These are phyloP conservation scores for Fomitopsis pulvina DNA, from an alignment of 768 basidiomycete genomes.

Conservation along the genomic window DNA sequence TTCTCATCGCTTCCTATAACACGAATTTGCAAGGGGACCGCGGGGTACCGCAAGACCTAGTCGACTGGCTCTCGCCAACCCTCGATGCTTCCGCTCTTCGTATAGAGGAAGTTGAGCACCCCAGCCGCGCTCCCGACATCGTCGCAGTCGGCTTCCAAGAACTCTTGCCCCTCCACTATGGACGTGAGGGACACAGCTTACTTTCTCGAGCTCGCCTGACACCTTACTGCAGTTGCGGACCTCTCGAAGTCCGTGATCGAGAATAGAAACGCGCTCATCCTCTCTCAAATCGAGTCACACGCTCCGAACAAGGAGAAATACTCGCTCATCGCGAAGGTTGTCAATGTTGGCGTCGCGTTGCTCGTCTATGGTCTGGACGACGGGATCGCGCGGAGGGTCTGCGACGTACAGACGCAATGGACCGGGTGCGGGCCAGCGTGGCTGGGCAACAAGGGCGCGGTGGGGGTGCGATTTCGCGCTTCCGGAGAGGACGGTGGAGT, in stretches of 20 bases:
- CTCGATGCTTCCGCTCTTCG: conserved; percentile 71
- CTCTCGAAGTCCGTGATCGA: conserved; percentile 65
- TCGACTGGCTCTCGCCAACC: conserved; percentile 87
- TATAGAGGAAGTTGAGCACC: conserved; percentile 33
- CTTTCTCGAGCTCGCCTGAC: background rate
- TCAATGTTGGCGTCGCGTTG: conserved; percentile 83
- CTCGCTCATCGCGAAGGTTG: conserved; percentile 68
- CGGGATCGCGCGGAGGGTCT: conserved; percentile 48
- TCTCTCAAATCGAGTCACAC: conserved; percentile 65
- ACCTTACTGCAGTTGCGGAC: conserved; percentile 57
- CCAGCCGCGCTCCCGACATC: conserved; percentile 68
- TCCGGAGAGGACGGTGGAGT: conserved; percentile 42
- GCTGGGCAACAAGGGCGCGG: conserved; percentile 96
- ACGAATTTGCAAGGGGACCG: conserved; percentile 78
- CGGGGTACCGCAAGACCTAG: conserved; percentile 77
- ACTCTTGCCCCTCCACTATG: conserved; percentile 81
- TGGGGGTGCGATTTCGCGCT: conserved; percentile 79
- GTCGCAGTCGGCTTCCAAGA: conserved; percentile 94
- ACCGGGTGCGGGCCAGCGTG: conserved; percentile 64
- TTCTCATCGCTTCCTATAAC: conserved; percentile 87
- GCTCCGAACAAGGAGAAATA: conserved; percentile 70
- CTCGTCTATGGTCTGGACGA: conserved; percentile 82
- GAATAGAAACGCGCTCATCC: conserved; percentile 63
- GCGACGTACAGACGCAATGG: conserved; percentile 68
- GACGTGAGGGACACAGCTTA: conserved; percentile 46